A percentile compares a stretch with the other conserved stretches of the same genome.
Evolutionary conservation across 2,329 filamentous ascomycete species (phyloP).

Genomic region (Cytospora piceicola): DNA sequence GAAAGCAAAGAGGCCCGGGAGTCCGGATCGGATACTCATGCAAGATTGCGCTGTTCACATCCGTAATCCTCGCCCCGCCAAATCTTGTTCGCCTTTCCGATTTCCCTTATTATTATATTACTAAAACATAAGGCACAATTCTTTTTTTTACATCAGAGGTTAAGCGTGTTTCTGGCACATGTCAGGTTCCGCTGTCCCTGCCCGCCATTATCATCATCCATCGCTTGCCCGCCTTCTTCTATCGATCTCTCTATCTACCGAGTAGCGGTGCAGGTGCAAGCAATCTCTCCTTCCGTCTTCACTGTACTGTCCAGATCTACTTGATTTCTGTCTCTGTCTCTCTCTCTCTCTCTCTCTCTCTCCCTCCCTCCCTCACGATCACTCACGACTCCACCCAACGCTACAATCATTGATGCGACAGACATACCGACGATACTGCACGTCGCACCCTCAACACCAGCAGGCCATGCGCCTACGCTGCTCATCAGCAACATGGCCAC

Average conservation of each 20-base stretch:
- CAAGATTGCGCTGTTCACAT: slow-evolving; percentile 1
- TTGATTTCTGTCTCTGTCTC: no score
- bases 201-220: background rate
- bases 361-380: slow-evolving; percentile 1
- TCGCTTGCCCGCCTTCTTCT: background rate
- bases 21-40: background rate
- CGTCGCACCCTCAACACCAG: slow-evolving; percentile 22
- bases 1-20: no score
- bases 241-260: background rate
- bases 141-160: background rate
- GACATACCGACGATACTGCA: slow-evolving; percentile 27
- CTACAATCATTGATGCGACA: slow-evolving; percentile 5
- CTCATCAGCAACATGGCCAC: slow-evolving; percentile 49
- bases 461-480: slow-evolving; percentile 33
- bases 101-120: slow-evolving; percentile 1
- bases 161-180: slow-evolving; percentile 30
- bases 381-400: slow-evolving; percentile 1
- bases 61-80: background rate
- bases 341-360: background rate
- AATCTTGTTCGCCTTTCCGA: background rate
- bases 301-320: background rate
- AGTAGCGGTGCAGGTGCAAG: no score
- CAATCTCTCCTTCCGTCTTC: background rate
- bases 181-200: slow-evolving; percentile 2
- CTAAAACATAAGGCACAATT: background rate